A percentile compares a stretch with the other conserved stretches of the same genome.
Evolutionary conservation across 306 rosid species (phyloP).

Genomic region (Hippophae tibetana): DNA sequence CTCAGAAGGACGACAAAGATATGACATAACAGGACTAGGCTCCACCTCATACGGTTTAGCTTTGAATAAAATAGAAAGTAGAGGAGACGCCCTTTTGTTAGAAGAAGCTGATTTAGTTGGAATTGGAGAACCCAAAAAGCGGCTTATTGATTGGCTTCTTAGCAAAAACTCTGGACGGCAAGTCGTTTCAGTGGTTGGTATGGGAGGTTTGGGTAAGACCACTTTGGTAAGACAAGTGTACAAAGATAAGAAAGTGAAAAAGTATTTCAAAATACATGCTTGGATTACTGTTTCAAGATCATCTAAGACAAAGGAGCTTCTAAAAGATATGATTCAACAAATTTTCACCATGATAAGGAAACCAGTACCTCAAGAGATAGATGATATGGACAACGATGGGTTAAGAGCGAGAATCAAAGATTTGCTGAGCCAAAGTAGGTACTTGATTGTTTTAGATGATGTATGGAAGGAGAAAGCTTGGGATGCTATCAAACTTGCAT

Average conservation of each 20-base stretch:
- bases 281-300: conserved; percentile 52
- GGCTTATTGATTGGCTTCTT: conserved; percentile 28
- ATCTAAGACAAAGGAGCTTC: conserved; percentile 26
- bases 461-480: conserved; percentile 37
- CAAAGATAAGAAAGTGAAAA: conserved; percentile 39
- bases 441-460: conserved; percentile 51
- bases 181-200: conserved; percentile 43
- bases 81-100: conserved; percentile 49
- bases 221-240: conserved; percentile 43
- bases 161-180: conserved; percentile 7
- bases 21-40: conserved; percentile 8
- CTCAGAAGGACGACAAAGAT: not conserved
- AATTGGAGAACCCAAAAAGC: conserved; percentile 27
- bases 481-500: conserved; percentile 41
- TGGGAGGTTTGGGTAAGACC: conserved; percentile 61
- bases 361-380: conserved; percentile 33
- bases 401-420: conserved; percentile 29
- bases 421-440: conserved; percentile 30
- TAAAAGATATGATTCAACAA: conserved; percentile 30
- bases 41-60: conserved; percentile 17
- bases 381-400: conserved; percentile 21
- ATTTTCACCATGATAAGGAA: conserved; percentile 18
- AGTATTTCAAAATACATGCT: conserved; percentile 35
- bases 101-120: conserved; percentile 50
- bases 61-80: conserved; percentile 15